These are phyloP conservation scores for Stygiomarasmius scandens DNA, from an alignment of 1,284 basidiomycete genomes.

Conservation along the genomic window DNA sequence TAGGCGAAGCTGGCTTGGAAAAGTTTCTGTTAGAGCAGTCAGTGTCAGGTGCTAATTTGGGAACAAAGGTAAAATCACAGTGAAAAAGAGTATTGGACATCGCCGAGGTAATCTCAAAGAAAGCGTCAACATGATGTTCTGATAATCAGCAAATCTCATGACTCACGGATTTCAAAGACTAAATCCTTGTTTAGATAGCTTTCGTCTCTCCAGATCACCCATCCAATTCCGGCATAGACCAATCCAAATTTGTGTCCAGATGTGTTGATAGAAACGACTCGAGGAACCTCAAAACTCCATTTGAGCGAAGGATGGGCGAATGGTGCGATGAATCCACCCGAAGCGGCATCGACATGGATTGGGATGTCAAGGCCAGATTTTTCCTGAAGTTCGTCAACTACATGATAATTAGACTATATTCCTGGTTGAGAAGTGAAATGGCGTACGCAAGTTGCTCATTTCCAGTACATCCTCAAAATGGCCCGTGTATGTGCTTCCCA, in stretches of 20 bases:
- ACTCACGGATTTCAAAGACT: slow-evolving; percentile 68
- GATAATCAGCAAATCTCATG: no score
- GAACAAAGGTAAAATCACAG: slow-evolving; percentile 22
- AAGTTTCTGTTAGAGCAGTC: slow-evolving; percentile 47
- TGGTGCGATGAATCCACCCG: slow-evolving; percentile 68
- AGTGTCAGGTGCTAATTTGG: slow-evolving; percentile 18
- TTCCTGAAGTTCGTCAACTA: slow-evolving; percentile 61
- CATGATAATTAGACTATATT: not conserved
- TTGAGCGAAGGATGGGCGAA: slow-evolving; percentile 62
- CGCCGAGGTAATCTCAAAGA: slow-evolving; percentile 63
- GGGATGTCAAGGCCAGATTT: slow-evolving; percentile 63
- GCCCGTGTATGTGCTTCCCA: slow-evolving; percentile 73
- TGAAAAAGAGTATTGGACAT: slow-evolving; percentile 58
- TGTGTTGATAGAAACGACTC: slow-evolving; percentile 71
- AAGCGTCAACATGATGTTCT: no score
- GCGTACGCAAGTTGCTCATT: slow-evolving; percentile 57
- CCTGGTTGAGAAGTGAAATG: not conserved
- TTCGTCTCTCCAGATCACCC: slow-evolving; percentile 65
- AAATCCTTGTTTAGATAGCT: slow-evolving; percentile 60
- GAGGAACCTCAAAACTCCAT: slow-evolving; percentile 68
- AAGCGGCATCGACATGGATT: slow-evolving; percentile 64
- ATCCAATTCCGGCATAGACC: slow-evolving; percentile 69
- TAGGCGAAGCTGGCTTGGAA: slow-evolving; percentile 64
- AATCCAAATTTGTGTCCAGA: slow-evolving; percentile 73
- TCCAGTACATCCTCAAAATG: slow-evolving; percentile 72